These are phyloP conservation scores for Musa schizocarpa DNA, from an alignment of 176 grass and related monocot genomes.

Conservation along the genomic window DNA sequence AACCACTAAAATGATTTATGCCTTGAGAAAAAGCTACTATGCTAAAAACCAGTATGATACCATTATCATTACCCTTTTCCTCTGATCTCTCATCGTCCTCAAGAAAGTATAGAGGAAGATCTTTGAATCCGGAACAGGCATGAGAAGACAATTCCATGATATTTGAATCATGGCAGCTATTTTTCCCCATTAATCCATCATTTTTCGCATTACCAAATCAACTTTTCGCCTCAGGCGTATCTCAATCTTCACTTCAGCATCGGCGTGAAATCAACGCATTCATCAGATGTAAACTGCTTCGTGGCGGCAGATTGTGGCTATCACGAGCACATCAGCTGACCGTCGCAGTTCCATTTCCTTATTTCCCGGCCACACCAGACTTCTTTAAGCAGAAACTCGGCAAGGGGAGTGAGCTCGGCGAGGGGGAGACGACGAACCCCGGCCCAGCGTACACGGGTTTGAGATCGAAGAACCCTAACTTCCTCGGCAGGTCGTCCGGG, in stretches of 20 bases:
- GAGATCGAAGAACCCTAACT: neutral
- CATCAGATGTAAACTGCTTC: too few relatives aligned
- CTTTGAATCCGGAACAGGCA: slow-evolving; percentile 14
- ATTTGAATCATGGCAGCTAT: slow-evolving; percentile 5
- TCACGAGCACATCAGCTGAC: slow-evolving; percentile 44
- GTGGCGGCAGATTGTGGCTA: slow-evolving; percentile 28
- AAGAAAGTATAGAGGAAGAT: slow-evolving; percentile 63
- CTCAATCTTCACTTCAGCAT: neutral
- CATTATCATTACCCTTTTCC: too few relatives aligned
- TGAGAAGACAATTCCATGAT: slow-evolving; percentile 30
- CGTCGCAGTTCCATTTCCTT: slow-evolving; percentile 33
- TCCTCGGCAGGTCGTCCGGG: slow-evolving; percentile 14
- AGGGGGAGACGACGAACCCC: slow-evolving; percentile 34
- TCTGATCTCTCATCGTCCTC: slow-evolving; percentile 19
- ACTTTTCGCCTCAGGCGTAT: neutral
- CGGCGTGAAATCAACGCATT: neutral
- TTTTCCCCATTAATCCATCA: neutral
- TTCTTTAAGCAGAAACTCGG: slow-evolving; percentile 26
- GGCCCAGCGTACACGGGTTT: slow-evolving; percentile 24
- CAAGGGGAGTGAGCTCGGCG: slow-evolving; percentile 52
- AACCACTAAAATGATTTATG: too few relatives aligned
- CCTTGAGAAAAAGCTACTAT: too few relatives aligned
- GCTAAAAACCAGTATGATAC: too few relatives aligned
- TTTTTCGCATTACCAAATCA: neutral
- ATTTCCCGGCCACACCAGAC: neutral